A percentile compares a stretch with the other conserved stretches of the same genome.
Evolutionary conservation across 257 asterid genomes (phyloP).

Genomic region (Schizonepeta tenuifolia): DNA sequence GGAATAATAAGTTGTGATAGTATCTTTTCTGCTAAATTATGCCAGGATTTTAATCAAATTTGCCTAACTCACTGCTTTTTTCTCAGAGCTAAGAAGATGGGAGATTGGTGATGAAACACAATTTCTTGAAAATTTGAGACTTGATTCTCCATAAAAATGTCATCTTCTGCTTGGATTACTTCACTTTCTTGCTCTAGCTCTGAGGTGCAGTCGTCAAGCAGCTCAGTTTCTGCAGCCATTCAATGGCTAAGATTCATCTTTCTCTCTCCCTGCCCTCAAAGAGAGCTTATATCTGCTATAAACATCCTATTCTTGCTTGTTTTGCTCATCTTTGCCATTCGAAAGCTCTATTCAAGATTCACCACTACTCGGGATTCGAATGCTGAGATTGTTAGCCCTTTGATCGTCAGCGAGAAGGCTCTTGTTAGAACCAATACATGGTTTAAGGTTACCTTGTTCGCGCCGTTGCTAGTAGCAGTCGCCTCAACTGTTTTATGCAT

Average conservation of each 20-base stretch:
- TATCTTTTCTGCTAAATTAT: neutral
- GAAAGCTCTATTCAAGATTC: constrained; percentile 55
- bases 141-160: constrained; percentile 24
- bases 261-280: constrained; percentile 91
- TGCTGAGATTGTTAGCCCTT: constrained; percentile 56
- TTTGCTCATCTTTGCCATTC: constrained; percentile 50
- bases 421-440: constrained; percentile 46
- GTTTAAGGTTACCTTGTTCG: constrained; percentile 55
- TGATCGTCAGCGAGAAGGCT: constrained; percentile 47
- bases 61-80: neutral
- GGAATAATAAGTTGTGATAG: neutral
- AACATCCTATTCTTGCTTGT: constrained; percentile 54
- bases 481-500: constrained; percentile 49
- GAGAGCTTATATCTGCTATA: constrained; percentile 54
- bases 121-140: neutral
- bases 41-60: neutral
- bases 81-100: constrained; percentile 23
- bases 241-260: constrained; percentile 77
- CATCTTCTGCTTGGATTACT: constrained; percentile 69
- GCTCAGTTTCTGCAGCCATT: constrained; percentile 35
- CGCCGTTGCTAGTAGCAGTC: constrained; percentile 42
- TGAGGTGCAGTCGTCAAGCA: constrained; percentile 37
- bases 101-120: constrained; percentile 5
- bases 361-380: constrained; percentile 22
- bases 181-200: constrained; percentile 70